Percentiles rank a stretch among this genome's conserved stretches.
These are phyloP conservation scores for Vanderwaltozyma polyspora DNA, from an alignment of 805 yeast species.

Conservation along the genomic window DNA sequence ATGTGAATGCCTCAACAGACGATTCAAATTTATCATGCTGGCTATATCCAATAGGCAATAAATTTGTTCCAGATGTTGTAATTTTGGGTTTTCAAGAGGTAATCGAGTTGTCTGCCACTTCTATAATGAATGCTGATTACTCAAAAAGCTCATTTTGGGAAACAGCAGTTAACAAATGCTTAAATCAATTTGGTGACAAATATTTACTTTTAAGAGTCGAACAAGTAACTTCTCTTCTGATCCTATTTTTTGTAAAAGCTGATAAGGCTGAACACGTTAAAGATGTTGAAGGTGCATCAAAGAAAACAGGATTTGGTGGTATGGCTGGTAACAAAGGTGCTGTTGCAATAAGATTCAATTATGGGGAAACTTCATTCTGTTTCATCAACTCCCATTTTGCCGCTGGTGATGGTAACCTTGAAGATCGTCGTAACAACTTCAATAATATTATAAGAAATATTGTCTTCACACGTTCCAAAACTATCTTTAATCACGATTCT, in stretches of 20 bases:
- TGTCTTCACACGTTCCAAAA: conserved; percentile 63
- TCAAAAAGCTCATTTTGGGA: conserved; percentile 75
- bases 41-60: conserved; percentile 66
- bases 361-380: conserved; percentile 69
- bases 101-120: conserved; percentile 84
- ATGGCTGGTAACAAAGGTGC: conserved; percentile 97
- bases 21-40: conserved; percentile 54
- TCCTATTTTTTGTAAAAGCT: conserved; percentile 50
- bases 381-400: conserved; percentile 88
- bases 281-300: conserved; percentile 79
- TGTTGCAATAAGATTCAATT: conserved; percentile 79
- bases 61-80: conserved; percentile 59
- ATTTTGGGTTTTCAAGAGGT: conserved; percentile 89
- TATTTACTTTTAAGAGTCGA: conserved; percentile 61
- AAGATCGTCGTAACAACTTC: conserved; percentile 81
- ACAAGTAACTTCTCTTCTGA: conserved; percentile 60
- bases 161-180: conserved; percentile 45
- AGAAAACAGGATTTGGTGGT: conserved; percentile 93
- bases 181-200: conserved; percentile 43
- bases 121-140: conserved; percentile 73
- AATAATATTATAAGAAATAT: conserved; percentile 63
- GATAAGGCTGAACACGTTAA: conserved; percentile 42
- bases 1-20: conserved; percentile 55
- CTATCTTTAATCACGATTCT: conserved; percentile 72
- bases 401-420: conserved; percentile 73